Evolutionary conservation across 2,329 filamentous ascomycete species (phyloP).

Genomic region (Triangularia setosa): DNA sequence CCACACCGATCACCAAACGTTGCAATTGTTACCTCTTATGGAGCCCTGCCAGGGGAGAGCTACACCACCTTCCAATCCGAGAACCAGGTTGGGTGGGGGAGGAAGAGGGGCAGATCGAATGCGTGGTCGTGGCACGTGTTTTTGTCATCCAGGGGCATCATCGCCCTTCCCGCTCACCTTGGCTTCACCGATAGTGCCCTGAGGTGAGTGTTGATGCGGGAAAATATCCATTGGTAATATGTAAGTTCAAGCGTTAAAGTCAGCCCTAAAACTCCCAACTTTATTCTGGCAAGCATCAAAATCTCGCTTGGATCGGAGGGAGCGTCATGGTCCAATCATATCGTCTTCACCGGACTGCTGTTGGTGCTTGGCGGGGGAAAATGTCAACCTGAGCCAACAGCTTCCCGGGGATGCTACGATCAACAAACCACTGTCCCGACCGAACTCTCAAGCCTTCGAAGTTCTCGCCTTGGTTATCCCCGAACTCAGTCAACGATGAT

Average conservation of each 20-base stretch:
- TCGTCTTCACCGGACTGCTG: background rate
- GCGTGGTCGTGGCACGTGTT: background rate
- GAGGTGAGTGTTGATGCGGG: background rate
- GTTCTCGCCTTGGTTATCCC: too few relatives aligned
- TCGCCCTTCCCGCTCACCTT: background rate
- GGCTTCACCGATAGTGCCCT: background rate
- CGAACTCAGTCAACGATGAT: background rate
- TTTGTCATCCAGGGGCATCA: background rate
- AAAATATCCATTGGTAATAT: background rate
- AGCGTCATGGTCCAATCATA: background rate
- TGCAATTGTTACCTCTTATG: background rate
- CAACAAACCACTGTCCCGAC: too few relatives aligned
- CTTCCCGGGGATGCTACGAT: background rate
- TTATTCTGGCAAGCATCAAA: background rate
- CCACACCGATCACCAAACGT: background rate
- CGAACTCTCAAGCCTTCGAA: too few relatives aligned
- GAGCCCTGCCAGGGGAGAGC: background rate
- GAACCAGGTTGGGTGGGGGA: background rate
- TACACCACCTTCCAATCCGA: background rate
- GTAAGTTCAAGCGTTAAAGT: background rate
- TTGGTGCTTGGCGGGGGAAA: background rate
- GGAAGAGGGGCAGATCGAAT: background rate
- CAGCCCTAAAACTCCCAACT: background rate
- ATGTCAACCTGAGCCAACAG: background rate
- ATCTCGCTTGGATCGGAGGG: too few relatives aligned